Evolutionary conservation across 768 basidiomycete species (phyloP).

Genomic region (Paxillus rubicundulus): DNA sequence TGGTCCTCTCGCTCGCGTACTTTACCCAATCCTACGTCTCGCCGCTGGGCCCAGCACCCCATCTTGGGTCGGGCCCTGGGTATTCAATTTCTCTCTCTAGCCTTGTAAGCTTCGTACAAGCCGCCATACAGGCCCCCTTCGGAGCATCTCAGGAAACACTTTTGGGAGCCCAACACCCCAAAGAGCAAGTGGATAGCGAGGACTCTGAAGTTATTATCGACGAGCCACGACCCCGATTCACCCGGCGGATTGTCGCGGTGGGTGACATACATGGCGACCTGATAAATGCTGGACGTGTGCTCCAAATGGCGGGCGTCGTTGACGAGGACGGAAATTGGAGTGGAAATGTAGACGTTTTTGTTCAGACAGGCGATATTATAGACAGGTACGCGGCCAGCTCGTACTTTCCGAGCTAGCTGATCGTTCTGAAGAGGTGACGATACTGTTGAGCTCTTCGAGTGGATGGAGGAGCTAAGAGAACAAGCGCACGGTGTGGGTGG

Average conservation of each 20-base stretch:
- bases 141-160: slow-evolving; percentile 10
- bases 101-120: slow-evolving; percentile 25
- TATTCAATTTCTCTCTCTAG: slow-evolving; percentile 24
- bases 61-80: slow-evolving; percentile 25
- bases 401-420: slow-evolving; percentile 10
- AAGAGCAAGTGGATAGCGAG: slow-evolving; percentile 3
- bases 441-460: slow-evolving; percentile 78
- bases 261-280: slow-evolving; percentile 93
- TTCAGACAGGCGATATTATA: slow-evolving; percentile 96
- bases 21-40: slow-evolving; percentile 29
- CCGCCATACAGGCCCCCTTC: slow-evolving; percentile 21
- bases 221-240: slow-evolving; percentile 32
- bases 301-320: slow-evolving; percentile 77
- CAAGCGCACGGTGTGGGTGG: slow-evolving; percentile 73
- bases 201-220: slow-evolving; percentile 9
- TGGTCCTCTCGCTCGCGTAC: slow-evolving; percentile 31
- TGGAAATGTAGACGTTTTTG: slow-evolving; percentile 78
- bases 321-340: slow-evolving; percentile 76
- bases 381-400: slow-evolving; percentile 57
- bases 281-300: slow-evolving; percentile 71
- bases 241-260: slow-evolving; percentile 72
- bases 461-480: slow-evolving; percentile 80
- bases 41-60: slow-evolving; percentile 31
- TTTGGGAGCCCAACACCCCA: slow-evolving; percentile 4
- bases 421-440: slow-evolving; percentile 68